A percentile compares a stretch with the other conserved stretches of the same genome.
phyloP scores from a whole-genome alignment of 768 basidiomycete species.

The Exidia glandulosa region DNA sequence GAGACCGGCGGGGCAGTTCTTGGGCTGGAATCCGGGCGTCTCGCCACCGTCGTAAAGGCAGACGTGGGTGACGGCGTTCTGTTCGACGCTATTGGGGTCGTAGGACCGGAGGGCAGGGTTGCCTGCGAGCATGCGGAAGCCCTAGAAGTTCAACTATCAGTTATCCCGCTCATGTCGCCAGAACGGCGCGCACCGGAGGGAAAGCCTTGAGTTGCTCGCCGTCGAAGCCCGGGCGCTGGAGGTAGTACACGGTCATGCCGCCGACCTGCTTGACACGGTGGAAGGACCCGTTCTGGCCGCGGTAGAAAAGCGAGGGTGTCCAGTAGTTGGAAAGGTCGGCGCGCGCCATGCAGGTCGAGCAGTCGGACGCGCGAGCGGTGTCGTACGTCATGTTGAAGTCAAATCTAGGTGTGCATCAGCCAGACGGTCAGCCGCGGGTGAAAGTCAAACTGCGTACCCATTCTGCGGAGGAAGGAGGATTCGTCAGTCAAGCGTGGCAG shows the following conservation, averaged over 20 bases:
- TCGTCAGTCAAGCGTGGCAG: background rate
- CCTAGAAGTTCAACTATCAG: background rate
- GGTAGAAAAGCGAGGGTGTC: constrained; percentile 1
- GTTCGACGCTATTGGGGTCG: background rate
- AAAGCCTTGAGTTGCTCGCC: background rate
- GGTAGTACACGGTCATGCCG: constrained; percentile 1
- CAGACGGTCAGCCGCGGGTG: background rate
- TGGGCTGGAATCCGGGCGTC: background rate
- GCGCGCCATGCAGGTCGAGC: constrained; percentile 1
- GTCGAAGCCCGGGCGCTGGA: background rate
- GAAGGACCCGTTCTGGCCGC: constrained; percentile 1
- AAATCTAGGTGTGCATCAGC: background rate
- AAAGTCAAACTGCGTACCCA: background rate
- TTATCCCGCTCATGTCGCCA: background rate
- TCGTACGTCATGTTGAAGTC: background rate
- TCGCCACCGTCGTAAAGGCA: background rate
- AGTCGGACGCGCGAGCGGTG: background rate
- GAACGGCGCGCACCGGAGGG: background rate
- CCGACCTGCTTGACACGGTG: background rate
- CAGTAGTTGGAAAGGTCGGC: constrained; percentile 1
- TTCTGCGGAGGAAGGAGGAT: background rate
- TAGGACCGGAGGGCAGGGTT: constrained; percentile 5
- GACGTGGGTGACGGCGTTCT: constrained; percentile 1
- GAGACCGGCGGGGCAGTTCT: constrained; percentile 2
- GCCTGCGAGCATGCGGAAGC: constrained; percentile 9